Conservation (phyloP, 306 rosid species). For the Senna siamea region DNA sequence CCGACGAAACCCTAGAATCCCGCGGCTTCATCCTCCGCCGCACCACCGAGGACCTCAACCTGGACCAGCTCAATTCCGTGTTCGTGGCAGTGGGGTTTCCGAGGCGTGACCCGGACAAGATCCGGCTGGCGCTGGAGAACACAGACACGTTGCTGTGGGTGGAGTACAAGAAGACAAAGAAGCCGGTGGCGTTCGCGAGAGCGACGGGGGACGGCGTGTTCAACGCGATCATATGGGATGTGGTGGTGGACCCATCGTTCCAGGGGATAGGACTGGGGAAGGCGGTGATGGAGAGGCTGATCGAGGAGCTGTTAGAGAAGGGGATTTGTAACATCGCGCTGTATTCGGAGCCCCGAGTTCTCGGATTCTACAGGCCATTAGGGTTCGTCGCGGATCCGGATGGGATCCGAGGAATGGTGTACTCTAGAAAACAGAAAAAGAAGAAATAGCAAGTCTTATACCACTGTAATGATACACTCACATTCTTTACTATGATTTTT, state of each 20-base stretch:
- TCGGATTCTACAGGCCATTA: constrained; percentile 82
- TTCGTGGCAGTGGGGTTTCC: constrained; percentile 94
- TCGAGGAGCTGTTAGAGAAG: constrained; percentile 47
- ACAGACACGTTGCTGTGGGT: constrained; percentile 79
- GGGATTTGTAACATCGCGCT: constrained; percentile 77
- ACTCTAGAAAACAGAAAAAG: constrained; percentile 59
- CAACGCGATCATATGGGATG: constrained; percentile 94
- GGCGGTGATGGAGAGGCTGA: constrained; percentile 79
- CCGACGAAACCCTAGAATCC: constrained; percentile 66
- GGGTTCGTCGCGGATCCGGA: constrained; percentile 91
- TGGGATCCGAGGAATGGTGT: constrained; percentile 86
- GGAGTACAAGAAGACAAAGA: constrained; percentile 57
- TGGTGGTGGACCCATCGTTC: constrained; percentile 88
- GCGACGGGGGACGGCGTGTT: constrained; percentile 96
- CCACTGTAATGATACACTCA: too few species aligned
- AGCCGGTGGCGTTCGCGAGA: constrained; percentile 83
- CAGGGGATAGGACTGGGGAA: constrained; percentile 90
- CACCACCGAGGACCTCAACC: constrained; percentile 57
- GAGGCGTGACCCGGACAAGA: constrained; percentile 68
- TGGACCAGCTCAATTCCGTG: constrained; percentile 70
- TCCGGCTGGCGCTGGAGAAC: constrained; percentile 71
- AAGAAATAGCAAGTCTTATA: constrained; percentile 34
- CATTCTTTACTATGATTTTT: neutral
- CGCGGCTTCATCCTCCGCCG: constrained; percentile 80
- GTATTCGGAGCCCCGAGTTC: constrained; percentile 85